Evolutionary conservation across 371 early-diverging fungal genomes (phyloP).

Genomic region (Zopfochytrium polystomum): DNA sequence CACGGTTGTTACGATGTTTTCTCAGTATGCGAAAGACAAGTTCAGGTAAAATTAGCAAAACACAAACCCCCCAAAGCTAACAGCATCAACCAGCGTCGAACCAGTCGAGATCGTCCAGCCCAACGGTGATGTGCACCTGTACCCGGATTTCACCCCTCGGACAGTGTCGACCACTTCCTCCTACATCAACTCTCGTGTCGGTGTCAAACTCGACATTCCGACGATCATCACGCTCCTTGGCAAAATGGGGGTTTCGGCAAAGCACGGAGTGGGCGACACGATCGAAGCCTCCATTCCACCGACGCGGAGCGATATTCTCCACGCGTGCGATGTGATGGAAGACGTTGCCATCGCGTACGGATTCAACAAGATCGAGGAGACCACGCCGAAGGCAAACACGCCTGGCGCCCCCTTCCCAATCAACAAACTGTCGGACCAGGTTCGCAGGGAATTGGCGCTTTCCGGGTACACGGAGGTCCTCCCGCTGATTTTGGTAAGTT

Average conservation of each 20-base stretch:
- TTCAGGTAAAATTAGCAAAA: constrained; percentile 66
- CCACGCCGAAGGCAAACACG: constrained; percentile 77
- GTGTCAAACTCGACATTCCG: constrained; percentile 64
- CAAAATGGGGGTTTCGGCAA: constrained; percentile 85
- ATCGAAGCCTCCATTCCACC: constrained; percentile 75
- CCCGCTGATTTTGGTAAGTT: constrained; percentile 83
- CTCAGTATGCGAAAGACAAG: constrained; percentile 83
- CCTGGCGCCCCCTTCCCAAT: constrained; percentile 87
- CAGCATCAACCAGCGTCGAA: constrained; percentile 64
- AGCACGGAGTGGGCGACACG: constrained; percentile 46
- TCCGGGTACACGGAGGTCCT: constrained; percentile 96
- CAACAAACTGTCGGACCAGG: constrained; percentile 90
- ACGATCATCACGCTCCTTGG: constrained; percentile 74
- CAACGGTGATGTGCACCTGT: constrained; percentile 66
- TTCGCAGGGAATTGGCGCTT: constrained; percentile 89
- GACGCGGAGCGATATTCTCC: constrained; percentile 95
- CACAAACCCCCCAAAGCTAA: too few relatives aligned
- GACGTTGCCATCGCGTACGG: constrained; percentile 99
- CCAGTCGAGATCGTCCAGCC: constrained; percentile 88
- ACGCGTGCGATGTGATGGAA: constrained; percentile 98
- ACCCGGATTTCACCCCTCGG: constrained; percentile 73
- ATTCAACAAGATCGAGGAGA: constrained; percentile 90
- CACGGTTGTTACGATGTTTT: constrained; percentile 91
- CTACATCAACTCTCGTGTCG: constrained; percentile 86
- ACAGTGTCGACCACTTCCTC: constrained; percentile 68